Evolutionary conservation across 805 yeast species (phyloP).

Genomic region (Saccharomycopsis babjevae): DNA sequence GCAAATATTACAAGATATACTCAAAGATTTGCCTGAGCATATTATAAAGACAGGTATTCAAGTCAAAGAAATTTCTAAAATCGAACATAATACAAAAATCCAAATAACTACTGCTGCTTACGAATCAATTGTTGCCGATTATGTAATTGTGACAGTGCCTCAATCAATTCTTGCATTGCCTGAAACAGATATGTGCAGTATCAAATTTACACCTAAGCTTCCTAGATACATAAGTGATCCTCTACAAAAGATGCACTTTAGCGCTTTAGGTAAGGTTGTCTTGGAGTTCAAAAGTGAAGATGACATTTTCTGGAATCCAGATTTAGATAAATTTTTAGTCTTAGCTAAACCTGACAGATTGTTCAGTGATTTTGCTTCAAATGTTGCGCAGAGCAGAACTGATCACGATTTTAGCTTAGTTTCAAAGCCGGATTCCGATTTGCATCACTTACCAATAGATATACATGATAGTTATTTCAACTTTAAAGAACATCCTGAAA

Average conservation of each 20-base stretch:
- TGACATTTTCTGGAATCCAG: slow-evolving; percentile 46
- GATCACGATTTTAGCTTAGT: neutral
- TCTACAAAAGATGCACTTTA: slow-evolving; percentile 43
- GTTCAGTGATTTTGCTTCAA: slow-evolving; percentile 10
- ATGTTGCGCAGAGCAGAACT: neutral
- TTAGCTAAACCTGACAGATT: slow-evolving; percentile 30
- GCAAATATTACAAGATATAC: slow-evolving; percentile 37
- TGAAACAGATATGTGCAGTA: slow-evolving; percentile 31
- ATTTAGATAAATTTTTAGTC: slow-evolving; percentile 40
- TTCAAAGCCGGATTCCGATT: slow-evolving; percentile 8
- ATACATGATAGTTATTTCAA: slow-evolving; percentile 16
- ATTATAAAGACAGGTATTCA: slow-evolving; percentile 32
- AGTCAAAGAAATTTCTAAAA: slow-evolving; percentile 25
- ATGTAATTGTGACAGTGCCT: slow-evolving; percentile 66
- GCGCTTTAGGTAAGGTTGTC: slow-evolving; percentile 63
- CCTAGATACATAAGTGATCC: slow-evolving; percentile 37
- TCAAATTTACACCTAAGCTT: slow-evolving; percentile 46
- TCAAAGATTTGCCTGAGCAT: slow-evolving; percentile 29
- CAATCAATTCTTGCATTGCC: slow-evolving; percentile 51
- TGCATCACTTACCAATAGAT: slow-evolving; percentile 6
- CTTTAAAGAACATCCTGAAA: slow-evolving; percentile 18
- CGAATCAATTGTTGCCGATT: slow-evolving; percentile 34
- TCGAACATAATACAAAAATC: slow-evolving; percentile 11
- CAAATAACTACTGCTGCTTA: slow-evolving; percentile 24
- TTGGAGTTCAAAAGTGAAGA: slow-evolving; percentile 47